Conservation (phyloP, 2,329 filamentous ascomycete genomes). For the Xylariomycetidae sp. region DNA sequence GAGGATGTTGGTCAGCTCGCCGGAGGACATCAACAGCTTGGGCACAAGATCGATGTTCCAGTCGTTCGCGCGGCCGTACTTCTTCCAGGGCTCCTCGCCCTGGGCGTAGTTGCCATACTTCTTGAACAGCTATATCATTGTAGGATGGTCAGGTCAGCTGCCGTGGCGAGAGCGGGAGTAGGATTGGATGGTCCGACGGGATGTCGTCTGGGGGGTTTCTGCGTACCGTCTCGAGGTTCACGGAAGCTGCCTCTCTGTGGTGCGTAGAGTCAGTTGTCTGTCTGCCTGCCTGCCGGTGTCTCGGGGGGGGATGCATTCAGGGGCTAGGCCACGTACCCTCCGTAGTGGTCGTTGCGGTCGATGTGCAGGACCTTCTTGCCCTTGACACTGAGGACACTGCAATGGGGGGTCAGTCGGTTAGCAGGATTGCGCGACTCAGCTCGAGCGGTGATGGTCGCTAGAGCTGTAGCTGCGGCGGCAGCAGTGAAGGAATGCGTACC, state of each 20-base stretch:
- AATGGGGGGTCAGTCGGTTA: slow-evolving; percentile 11
- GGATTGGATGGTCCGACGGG: slow-evolving; percentile 5
- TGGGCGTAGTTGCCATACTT: slow-evolving; percentile 79
- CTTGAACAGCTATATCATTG: slow-evolving; percentile 64
- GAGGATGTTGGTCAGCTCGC: slow-evolving; percentile 96
- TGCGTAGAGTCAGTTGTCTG: slow-evolving; percentile 18
- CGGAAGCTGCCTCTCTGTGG: slow-evolving; percentile 80
- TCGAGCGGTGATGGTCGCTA: slow-evolving; percentile 2
- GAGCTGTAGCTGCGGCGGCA: slow-evolving; percentile 6
- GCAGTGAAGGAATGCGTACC: slow-evolving; percentile 56
- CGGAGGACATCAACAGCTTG: slow-evolving; percentile 97
- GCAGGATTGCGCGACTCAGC: slow-evolving; percentile 3
- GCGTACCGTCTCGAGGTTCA: slow-evolving; percentile 91
- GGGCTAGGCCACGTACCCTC: slow-evolving; percentile 61
- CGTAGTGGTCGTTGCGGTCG: slow-evolving; percentile 96
- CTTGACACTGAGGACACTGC: slow-evolving; percentile 91
- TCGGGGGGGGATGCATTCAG: no score
- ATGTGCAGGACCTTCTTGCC: slow-evolving; percentile 99
- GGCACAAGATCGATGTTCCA: slow-evolving; percentile 99
- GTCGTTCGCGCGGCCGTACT: slow-evolving; percentile 93
- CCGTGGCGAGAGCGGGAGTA: no score
- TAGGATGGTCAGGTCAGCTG: slow-evolving; percentile 8
- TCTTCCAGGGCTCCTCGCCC: slow-evolving; percentile 92
- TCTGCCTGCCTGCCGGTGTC: no score
- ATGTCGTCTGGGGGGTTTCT: slow-evolving; percentile 11